Evolutionary conservation across 2,329 filamentous ascomycete genomes (phyloP).

Genomic region (Monosporascus ibericus): DNA sequence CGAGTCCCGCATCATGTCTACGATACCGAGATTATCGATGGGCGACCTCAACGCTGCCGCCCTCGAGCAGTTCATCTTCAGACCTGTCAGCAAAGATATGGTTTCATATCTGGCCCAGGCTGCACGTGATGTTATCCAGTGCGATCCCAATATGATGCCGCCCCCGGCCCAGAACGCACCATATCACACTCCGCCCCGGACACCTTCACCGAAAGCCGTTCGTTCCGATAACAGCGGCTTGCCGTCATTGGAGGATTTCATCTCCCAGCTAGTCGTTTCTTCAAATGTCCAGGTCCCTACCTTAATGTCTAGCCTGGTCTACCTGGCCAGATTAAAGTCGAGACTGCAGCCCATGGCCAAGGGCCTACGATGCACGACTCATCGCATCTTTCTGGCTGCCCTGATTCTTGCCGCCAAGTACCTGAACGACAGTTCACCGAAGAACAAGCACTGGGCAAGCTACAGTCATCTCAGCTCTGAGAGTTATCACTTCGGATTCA

Average conservation of each 20-base stretch:
- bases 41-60: slow-evolving; percentile 64
- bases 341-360: slow-evolving; percentile 91
- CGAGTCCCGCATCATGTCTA: slow-evolving; percentile 36
- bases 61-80: slow-evolving; percentile 74
- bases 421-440: slow-evolving; percentile 95
- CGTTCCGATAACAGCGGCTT: slow-evolving; percentile 48
- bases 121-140: slow-evolving; percentile 72
- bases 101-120: slow-evolving; percentile 69
- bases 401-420: slow-evolving; percentile 91
- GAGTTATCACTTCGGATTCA: slow-evolving; percentile 74
- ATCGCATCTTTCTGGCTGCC: slow-evolving; percentile 91
- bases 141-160: slow-evolving; percentile 58
- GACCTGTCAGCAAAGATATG: slow-evolving; percentile 70
- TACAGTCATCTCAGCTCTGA: slow-evolving; percentile 75
- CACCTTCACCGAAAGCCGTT: slow-evolving; percentile 38
- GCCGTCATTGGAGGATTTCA: slow-evolving; percentile 84
- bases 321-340: slow-evolving; percentile 76
- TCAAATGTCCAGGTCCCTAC: slow-evolving; percentile 97
- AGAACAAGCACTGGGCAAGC: slow-evolving; percentile 99
- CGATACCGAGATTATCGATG: slow-evolving; percentile 38
- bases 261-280: slow-evolving; percentile 80
- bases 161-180: slow-evolving; percentile 32
- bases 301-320: slow-evolving; percentile 93
- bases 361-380: slow-evolving; percentile 91
- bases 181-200: slow-evolving; percentile 44